These are phyloP conservation scores for Picochlorum costavermella DNA, from an alignment of 139 green algal genomes.

Conservation along the genomic window DNA sequence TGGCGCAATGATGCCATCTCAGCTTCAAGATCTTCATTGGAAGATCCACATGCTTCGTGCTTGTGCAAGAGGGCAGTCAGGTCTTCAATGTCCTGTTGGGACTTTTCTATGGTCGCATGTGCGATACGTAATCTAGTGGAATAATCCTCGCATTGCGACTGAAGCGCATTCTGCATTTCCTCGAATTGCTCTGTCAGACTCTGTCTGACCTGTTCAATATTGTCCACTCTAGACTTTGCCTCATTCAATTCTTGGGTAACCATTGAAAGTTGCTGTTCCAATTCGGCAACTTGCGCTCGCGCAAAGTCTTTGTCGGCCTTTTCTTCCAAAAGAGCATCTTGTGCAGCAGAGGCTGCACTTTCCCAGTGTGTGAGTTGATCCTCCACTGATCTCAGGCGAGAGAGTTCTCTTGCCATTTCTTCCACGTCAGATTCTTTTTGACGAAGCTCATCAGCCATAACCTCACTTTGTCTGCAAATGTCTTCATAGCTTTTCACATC, in stretches of 20 bases:
- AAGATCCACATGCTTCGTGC: neutral
- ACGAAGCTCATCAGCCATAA: neutral
- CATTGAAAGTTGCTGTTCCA: neutral
- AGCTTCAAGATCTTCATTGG: neutral
- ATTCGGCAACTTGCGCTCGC: neutral
- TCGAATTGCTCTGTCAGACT: neutral
- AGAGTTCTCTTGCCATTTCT: neutral
- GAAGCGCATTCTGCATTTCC: neutral
- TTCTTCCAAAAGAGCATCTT: conserved; percentile 1
- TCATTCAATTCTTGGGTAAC: neutral
- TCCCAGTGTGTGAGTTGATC: neutral
- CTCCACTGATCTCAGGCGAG: neutral
- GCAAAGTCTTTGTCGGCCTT: neutral
- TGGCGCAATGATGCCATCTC: neutral
- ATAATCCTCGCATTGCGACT: neutral
- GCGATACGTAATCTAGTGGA: neutral
- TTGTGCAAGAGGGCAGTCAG: neutral
- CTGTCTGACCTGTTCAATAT: neutral
- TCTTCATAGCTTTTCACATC: neutral
- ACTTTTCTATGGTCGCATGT: conserved; percentile 3
- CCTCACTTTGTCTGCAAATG: too few relatives aligned
- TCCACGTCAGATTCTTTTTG: neutral
- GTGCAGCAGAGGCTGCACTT: neutral
- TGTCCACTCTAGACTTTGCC: neutral
- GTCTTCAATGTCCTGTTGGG: neutral